Evolutionary conservation across 1,284 basidiomycete genomes (phyloP).

Genomic region (Moniliophthora roreri): DNA sequence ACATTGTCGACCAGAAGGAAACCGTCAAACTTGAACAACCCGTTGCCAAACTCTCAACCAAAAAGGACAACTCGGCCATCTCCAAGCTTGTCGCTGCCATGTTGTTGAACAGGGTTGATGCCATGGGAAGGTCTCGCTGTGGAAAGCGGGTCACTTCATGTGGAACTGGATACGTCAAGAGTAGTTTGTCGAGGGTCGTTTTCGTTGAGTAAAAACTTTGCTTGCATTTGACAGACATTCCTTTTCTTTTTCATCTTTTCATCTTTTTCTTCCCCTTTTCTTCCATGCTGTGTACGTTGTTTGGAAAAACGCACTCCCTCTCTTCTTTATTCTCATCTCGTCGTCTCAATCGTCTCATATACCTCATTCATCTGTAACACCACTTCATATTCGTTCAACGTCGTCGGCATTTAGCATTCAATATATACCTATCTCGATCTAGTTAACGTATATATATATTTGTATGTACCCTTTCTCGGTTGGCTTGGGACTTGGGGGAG

Average conservation of each 20-base stretch:
- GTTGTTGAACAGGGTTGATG: constrained; percentile 14
- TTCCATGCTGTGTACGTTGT: too few relatives aligned
- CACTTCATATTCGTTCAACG: too few relatives aligned
- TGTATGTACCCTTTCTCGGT: constrained; percentile 3
- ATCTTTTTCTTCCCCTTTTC: neutral
- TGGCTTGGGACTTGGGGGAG: too few relatives aligned
- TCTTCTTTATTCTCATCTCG: neutral
- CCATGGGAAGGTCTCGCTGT: constrained; percentile 2
- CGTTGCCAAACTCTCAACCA: neutral
- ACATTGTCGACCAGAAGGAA: too few relatives aligned
- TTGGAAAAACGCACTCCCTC: neutral
- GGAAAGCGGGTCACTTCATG: constrained; percentile 1
- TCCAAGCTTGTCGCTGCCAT: constrained; percentile 13
- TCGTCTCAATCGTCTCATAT: neutral
- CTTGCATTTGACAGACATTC: neutral
- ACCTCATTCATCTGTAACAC: neutral
- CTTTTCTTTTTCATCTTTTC: neutral
- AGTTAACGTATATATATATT: neutral
- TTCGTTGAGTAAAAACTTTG: constrained; percentile 6
- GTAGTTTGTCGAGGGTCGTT: constrained; percentile 12
- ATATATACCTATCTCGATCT: neutral
- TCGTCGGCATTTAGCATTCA: neutral
- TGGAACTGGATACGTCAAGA: constrained; percentile 11
- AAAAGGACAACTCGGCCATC: constrained; percentile 4
- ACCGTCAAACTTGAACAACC: too few relatives aligned